Conservation (phyloP, 345 rosid species). For the Cochlearia excelsa region DNA sequence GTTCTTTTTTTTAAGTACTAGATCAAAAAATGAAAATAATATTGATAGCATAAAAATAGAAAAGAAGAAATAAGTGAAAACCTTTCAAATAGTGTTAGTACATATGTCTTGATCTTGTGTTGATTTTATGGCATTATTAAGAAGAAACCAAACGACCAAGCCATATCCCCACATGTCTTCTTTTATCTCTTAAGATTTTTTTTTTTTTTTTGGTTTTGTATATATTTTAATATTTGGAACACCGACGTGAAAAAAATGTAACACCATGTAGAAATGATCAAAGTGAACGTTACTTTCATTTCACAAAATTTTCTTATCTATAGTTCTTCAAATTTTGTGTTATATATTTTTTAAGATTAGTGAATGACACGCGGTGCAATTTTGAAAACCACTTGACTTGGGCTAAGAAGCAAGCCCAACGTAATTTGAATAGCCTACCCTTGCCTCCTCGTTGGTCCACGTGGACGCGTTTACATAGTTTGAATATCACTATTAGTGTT, state of each 20-base stretch:
- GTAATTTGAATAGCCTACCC: constrained; percentile 27
- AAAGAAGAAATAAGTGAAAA: constrained; percentile 4
- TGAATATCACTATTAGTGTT: constrained; percentile 7
- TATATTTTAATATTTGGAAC: no score
- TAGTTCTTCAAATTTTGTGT: background rate
- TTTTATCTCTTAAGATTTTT: no score
- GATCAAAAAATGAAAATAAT: no score
- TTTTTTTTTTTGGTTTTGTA: no score
- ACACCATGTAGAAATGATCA: background rate
- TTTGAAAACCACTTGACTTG: constrained; percentile 8
- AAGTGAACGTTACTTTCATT: constrained; percentile 9
- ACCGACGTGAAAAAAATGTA: no score
- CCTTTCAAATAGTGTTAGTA: background rate
- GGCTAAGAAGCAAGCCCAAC: constrained; percentile 37
- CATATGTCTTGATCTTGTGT: constrained; percentile 25
- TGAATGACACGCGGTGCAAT: constrained; percentile 29
- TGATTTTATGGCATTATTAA: constrained; percentile 14
- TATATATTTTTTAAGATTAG: no score
- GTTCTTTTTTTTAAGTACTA: no score
- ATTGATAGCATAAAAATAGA: background rate
- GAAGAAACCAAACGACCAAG: constrained; percentile 25
- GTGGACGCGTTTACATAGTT: constrained; percentile 18
- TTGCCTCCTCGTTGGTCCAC: constrained; percentile 26
- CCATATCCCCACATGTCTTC: constrained; percentile 33
- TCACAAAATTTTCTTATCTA: background rate